These are phyloP conservation scores for Diaporthe aspalathi DNA, from an alignment of 2,329 filamentous ascomycete species.

Conservation along the genomic window DNA sequence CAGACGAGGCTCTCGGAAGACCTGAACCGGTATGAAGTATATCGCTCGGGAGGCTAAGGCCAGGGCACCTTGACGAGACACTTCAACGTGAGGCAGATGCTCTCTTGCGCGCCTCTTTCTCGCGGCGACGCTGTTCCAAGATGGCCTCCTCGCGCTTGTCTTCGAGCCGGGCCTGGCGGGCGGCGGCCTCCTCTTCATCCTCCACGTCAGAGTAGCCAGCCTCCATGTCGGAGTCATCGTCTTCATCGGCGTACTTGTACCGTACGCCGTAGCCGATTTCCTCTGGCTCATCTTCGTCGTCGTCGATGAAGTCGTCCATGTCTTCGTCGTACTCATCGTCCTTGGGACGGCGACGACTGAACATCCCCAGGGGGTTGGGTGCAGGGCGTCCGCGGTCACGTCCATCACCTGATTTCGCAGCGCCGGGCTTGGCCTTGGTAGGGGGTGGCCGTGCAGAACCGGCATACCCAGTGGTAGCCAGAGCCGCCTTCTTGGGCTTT, in stretches of 20 bases:
- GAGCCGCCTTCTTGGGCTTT: constrained; percentile 70
- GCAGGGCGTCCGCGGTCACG: constrained; percentile 39
- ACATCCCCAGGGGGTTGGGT: constrained; percentile 49
- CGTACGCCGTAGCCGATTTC: constrained; percentile 52
- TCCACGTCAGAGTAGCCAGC: constrained; percentile 80
- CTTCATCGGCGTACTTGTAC: constrained; percentile 67
- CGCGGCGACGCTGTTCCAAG: constrained; percentile 69
- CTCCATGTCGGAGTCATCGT: constrained; percentile 82
- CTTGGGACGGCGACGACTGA: constrained; percentile 45
- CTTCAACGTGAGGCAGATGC: constrained; percentile 1
- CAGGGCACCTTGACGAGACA: constrained; percentile 18
- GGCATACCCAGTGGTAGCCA: constrained; percentile 73
- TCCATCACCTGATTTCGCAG: constrained; percentile 45
- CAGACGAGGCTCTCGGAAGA: neutral
- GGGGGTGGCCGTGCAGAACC: constrained; percentile 72
- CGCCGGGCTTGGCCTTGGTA: constrained; percentile 45
- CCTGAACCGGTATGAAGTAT: neutral
- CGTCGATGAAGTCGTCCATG: constrained; percentile 71
- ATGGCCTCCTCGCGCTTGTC: constrained; percentile 73
- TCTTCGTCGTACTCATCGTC: constrained; percentile 73
- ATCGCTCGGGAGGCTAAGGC: neutral
- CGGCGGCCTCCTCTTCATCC: constrained; percentile 74
- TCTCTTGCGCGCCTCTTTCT: constrained; percentile 69
- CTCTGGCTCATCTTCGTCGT: constrained; percentile 64
- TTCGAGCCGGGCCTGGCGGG: constrained; percentile 72